Evolutionary conservation across 805 yeast species (phyloP).

Genomic region (Wickerhamomyces rabaulensis): DNA sequence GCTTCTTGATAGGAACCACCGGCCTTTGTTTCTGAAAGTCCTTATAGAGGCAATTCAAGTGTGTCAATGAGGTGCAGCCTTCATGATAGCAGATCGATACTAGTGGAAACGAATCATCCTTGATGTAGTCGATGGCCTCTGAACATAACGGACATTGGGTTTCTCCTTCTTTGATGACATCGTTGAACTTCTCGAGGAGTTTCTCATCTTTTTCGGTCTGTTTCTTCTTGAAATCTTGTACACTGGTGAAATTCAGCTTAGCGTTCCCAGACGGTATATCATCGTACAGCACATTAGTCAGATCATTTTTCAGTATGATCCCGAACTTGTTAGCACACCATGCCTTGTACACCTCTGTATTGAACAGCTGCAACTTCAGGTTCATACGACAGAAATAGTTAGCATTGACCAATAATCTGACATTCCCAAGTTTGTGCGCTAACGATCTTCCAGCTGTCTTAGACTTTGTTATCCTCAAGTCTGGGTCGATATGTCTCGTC

Average conservation of each 20-base stretch:
- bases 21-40: slow-evolving; percentile 6
- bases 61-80: slow-evolving; percentile 30
- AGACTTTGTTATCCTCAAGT: slow-evolving; percentile 32
- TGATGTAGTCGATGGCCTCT: slow-evolving; percentile 29
- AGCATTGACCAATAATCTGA: slow-evolving; percentile 38
- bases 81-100: slow-evolving; percentile 29
- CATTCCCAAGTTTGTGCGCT: slow-evolving; percentile 43
- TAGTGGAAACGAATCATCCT: slow-evolving; percentile 27
- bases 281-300: background rate
- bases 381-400: slow-evolving; percentile 40
- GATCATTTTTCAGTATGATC: slow-evolving; percentile 4
- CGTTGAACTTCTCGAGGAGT: slow-evolving; percentile 13
- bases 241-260: slow-evolving; percentile 20
- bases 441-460: slow-evolving; percentile 36
- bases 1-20: background rate
- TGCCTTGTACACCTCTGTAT: slow-evolving; percentile 17
- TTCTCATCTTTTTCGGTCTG: slow-evolving; percentile 10
- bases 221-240: slow-evolving; percentile 22
- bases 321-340: slow-evolving; percentile 21
- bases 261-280: slow-evolving; percentile 1
- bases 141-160: slow-evolving; percentile 30
- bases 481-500: slow-evolving; percentile 51
- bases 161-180: slow-evolving; percentile 19
- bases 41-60: slow-evolving; percentile 35
- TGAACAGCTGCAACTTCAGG: slow-evolving; percentile 43